A percentile compares a stretch with the other conserved stretches of the same genome.
Conservation (phyloP, 2,329 filamentous ascomycete species). For the Leptographium procerum region DNA sequence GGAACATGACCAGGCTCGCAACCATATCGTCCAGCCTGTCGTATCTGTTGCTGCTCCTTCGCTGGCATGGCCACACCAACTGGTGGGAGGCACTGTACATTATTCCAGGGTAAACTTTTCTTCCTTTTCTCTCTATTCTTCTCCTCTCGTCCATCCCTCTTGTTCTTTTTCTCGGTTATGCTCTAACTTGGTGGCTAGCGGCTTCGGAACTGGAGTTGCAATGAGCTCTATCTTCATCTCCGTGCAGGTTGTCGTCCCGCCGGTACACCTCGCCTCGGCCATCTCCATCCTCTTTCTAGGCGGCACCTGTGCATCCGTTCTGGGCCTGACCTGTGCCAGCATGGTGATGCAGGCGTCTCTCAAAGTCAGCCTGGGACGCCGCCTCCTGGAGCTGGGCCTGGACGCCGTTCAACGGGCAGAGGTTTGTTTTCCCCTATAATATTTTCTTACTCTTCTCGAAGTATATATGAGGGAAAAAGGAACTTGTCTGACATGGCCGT, state of each 20-base stretch:
- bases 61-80: constrained; percentile 49
- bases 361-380: constrained; percentile 11
- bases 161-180: background rate
- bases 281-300: constrained; percentile 29
- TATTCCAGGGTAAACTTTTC: constrained; percentile 30
- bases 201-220: constrained; percentile 29
- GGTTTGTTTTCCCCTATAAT: constrained; percentile 12
- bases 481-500: background rate
- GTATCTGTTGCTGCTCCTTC: constrained; percentile 40
- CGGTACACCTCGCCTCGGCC: constrained; percentile 26
- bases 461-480: background rate
- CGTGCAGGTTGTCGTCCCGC: constrained; percentile 27
- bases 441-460: no score
- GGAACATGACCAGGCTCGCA: constrained; percentile 38
- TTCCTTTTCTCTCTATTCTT: background rate
- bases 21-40: constrained; percentile 35
- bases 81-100: constrained; percentile 48
- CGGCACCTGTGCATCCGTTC: constrained; percentile 23
- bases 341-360: constrained; percentile 21
- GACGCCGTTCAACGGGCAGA: constrained; percentile 11
- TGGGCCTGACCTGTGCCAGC: constrained; percentile 27
- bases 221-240: constrained; percentile 30
- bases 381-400: constrained; percentile 15
- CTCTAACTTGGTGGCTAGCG: constrained; percentile 16
- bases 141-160: background rate